Evolutionary conservation across 2,329 filamentous ascomycete genomes (phyloP).

Genomic region (Rutstroemia sp.): DNA sequence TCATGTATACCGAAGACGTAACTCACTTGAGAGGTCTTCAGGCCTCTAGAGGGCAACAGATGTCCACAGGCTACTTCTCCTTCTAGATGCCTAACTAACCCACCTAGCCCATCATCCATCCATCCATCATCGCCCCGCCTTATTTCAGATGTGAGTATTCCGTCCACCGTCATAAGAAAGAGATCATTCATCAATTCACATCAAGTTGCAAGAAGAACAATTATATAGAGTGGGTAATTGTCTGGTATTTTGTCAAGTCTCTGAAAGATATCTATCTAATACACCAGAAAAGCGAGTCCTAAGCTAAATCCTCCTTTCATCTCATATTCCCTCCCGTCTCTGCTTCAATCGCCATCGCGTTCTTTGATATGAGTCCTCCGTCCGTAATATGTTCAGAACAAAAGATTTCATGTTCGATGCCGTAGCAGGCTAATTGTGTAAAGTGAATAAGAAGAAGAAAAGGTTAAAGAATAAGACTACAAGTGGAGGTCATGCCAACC

Average conservation of each 20-base stretch:
- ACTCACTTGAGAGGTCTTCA: too few species aligned
- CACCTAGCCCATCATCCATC: too few species aligned
- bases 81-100: too few species aligned
- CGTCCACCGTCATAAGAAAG: too few species aligned
- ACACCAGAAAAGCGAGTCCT: constrained; percentile 31
- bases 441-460: constrained; percentile 9
- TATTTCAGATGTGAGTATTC: too few species aligned
- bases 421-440: constrained; percentile 6
- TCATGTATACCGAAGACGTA: too few species aligned
- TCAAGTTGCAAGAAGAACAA: neutral
- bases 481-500: constrained; percentile 67
- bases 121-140: too few species aligned
- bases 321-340: constrained; percentile 3
- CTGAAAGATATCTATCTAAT: constrained; percentile 27
- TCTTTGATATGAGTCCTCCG: neutral
- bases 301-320: constrained; percentile 15
- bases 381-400: constrained; percentile 11
- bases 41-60: too few species aligned
- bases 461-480: constrained; percentile 31
- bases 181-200: constrained; percentile 2
- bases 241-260: constrained; percentile 28
- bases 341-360: neutral
- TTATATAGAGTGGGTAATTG: constrained; percentile 31
- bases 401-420: constrained; percentile 11
- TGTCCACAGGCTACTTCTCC: too few species aligned